Evolutionary conservation across 2,329 filamentous ascomycete genomes (phyloP).

Genomic region (Waltergamsia citrina): DNA sequence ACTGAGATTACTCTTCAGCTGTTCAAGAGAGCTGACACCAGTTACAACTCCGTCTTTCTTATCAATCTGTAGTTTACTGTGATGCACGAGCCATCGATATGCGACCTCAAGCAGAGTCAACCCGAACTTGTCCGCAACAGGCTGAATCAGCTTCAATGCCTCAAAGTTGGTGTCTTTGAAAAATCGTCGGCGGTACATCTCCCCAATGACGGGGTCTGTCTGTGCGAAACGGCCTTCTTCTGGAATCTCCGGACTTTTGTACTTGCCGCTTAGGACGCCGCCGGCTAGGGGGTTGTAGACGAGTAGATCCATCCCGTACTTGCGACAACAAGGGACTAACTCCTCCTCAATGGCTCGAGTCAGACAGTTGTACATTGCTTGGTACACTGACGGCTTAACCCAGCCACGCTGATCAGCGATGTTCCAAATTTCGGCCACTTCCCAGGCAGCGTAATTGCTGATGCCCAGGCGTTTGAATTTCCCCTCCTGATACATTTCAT

Average conservation of each 20-base stretch:
- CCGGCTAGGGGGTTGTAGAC: neutral
- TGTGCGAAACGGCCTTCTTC: neutral
- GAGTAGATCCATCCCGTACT: neutral
- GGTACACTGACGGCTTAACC: neutral
- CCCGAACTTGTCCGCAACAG: neutral
- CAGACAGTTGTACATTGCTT: neutral
- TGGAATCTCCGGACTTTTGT: neutral
- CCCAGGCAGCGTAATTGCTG: neutral
- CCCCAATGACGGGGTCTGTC: neutral
- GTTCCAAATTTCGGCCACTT: neutral
- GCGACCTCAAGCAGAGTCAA: neutral
- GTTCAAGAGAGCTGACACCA: conserved; percentile 36
- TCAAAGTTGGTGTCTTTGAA: neutral
- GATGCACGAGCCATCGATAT: neutral
- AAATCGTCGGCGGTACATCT: neutral
- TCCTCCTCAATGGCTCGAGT: neutral
- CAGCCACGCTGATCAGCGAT: neutral
- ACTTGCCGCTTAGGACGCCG: neutral
- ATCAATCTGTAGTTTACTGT: conserved; percentile 16
- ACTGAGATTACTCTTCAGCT: conserved; percentile 39
- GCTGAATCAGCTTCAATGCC: neutral
- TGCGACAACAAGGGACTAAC: neutral
- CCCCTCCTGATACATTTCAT: neutral
- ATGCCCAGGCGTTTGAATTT: neutral
- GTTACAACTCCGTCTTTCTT: conserved; percentile 39